Percentiles rank a stretch among this genome's conserved stretches.
These are phyloP conservation scores for Citrullus mucosospermus DNA, from an alignment of 306 rosid genomes.

Conservation along the genomic window DNA sequence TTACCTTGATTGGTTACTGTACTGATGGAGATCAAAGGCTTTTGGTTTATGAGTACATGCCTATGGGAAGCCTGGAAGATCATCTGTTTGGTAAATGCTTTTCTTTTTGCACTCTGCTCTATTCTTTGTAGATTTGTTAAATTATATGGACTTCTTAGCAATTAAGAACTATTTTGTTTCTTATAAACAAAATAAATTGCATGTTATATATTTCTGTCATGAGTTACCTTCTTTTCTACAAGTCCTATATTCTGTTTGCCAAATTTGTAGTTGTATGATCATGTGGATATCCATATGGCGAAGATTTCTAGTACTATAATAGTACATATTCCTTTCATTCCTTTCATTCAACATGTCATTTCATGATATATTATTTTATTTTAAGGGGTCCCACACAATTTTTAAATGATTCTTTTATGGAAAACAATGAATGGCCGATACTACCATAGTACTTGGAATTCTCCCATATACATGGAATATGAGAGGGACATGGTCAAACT, in stretches of 20 bases:
- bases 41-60: constrained; percentile 78
- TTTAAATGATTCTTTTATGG: too few relatives aligned
- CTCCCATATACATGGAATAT: background rate
- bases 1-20: constrained; percentile 85
- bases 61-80: constrained; percentile 69
- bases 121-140: background rate
- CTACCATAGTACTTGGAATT: too few relatives aligned
- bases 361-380: too few relatives aligned
- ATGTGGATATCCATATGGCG: background rate
- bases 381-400: too few relatives aligned
- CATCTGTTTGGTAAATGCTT: constrained; percentile 57
- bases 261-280: background rate
- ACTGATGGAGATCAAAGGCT: constrained; percentile 95
- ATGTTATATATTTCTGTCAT: background rate
- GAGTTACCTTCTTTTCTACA: background rate
- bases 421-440: too few relatives aligned
- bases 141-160: background rate
- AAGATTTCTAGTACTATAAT: too few relatives aligned
- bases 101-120: background rate
- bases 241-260: background rate
- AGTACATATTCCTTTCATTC: too few relatives aligned
- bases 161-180: background rate
- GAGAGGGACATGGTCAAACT: background rate
- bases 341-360: too few relatives aligned
- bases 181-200: background rate